phyloP scores from a whole-genome alignment of 352 stramenopile genomes.

The Pythium sp. region DNA sequence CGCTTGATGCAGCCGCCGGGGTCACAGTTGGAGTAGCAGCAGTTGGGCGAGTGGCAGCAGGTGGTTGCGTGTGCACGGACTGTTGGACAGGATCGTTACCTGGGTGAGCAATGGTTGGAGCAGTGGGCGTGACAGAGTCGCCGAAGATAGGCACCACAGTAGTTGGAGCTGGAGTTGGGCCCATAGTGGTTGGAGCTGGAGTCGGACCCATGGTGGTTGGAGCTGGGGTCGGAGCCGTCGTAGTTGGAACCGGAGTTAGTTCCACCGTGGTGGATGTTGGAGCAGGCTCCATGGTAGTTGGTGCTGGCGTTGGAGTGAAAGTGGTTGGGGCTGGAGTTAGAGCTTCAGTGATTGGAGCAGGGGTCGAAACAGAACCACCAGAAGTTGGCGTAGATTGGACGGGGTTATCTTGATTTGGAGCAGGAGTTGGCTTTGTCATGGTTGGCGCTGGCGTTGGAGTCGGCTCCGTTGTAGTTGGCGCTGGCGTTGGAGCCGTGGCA shows the following conservation, averaged over 20 bases:
- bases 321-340: no score
- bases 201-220: neutral
- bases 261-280: no score
- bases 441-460: no score
- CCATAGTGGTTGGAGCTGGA: neutral
- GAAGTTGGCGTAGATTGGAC: neutral
- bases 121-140: neutral
- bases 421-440: neutral
- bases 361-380: neutral
- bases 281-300: no score
- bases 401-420: neutral
- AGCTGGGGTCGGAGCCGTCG: neutral
- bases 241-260: neutral
- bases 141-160: neutral
- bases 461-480: neutral
- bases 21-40: constrained; percentile 7
- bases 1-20: neutral
- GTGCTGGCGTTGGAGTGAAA: no score
- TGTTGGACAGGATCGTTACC: neutral
- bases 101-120: neutral
- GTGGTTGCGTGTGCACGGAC: neutral
- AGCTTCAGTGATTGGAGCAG: no score
- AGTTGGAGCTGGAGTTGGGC: neutral
- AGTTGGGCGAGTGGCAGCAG: neutral
- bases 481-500: neutral